Conservation (phyloP, 192 early-diverging fungal species). For the Haplosporangium gracile region DNA sequence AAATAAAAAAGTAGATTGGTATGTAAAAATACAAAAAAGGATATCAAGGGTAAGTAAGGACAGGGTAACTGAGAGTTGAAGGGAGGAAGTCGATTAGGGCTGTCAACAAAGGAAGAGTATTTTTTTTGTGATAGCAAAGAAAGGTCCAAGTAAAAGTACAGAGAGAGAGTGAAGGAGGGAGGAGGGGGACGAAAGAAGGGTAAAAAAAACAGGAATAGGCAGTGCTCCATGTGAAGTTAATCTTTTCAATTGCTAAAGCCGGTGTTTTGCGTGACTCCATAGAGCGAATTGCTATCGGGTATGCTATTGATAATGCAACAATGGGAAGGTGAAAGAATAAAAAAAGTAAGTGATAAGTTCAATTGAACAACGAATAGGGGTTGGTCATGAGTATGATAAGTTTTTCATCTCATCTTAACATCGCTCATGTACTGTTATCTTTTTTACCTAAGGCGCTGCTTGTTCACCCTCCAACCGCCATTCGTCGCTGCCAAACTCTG, state of each 20-base stretch:
- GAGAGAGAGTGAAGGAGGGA: not conserved
- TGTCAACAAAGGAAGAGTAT: not conserved
- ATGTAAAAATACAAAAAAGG: not conserved
- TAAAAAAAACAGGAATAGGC: not conserved
- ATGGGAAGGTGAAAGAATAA: not conserved
- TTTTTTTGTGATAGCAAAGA: not conserved
- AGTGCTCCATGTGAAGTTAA: not conserved
- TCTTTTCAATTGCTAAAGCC: not conserved
- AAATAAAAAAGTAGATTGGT: not conserved
- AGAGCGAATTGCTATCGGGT: constrained; percentile 32
- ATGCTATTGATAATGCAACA: constrained; percentile 7
- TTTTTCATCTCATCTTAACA: constrained; percentile 4
- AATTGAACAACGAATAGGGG: not conserved
- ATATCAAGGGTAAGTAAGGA: constrained; percentile 5
- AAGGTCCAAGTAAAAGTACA: not conserved
- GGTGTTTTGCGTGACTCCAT: constrained; percentile 22
- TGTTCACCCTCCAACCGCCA: constrained; percentile 53
- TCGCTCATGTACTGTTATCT: not conserved
- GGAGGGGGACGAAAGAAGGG: not conserved
- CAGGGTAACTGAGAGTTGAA: not conserved
- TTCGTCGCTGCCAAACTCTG: constrained; percentile 44
- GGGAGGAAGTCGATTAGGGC: not conserved
- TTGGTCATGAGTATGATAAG: not conserved
- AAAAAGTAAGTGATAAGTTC: not conserved
- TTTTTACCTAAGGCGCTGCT: constrained; percentile 49